Conservation (phyloP, 305 asterid genomes). For the Fraxinus sp. region DNA sequence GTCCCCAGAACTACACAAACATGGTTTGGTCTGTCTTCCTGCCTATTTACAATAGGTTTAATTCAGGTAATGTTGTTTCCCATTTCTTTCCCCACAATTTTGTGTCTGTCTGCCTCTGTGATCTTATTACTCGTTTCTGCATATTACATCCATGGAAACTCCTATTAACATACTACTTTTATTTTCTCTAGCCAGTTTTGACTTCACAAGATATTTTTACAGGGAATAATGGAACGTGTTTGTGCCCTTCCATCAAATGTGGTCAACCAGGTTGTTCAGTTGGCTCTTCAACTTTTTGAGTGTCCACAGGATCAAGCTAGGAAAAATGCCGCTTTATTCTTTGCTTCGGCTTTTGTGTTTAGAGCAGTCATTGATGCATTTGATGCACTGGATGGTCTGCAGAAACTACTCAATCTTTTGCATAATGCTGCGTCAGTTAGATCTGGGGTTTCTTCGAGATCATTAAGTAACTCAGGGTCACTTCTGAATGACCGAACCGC, state of each 20-base stretch:
- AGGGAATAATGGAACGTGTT: conserved; percentile 99
- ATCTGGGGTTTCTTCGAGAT: conserved; percentile 79
- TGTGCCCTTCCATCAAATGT: conserved; percentile 86
- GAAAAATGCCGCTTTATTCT: conserved; percentile 87
- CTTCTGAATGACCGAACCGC: conserved; percentile 81
- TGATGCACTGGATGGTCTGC: conserved; percentile 90
- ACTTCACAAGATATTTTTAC: conserved; percentile 27
- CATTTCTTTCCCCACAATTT: neutral
- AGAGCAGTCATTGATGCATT: conserved; percentile 90
- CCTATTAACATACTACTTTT: neutral
- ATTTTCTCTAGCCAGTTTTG: conserved; percentile 19
- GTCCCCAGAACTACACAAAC: conserved; percentile 72
- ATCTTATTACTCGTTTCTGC: neutral
- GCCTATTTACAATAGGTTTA: conserved; percentile 89
- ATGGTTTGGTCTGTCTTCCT: conserved; percentile 85
- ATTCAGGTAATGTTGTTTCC: conserved; percentile 60
- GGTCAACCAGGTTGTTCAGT: conserved; percentile 77
- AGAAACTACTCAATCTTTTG: conserved; percentile 72
- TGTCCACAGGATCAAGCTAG: conserved; percentile 84
- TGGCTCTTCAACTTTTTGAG: conserved; percentile 88
- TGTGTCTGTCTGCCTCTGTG: conserved; percentile 18
- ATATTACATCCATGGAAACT: neutral
- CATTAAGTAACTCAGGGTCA: conserved; percentile 60
- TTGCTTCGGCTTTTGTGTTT: conserved; percentile 90
- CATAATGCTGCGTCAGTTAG: conserved; percentile 93